Conservation (phyloP, 371 early-diverging fungal genomes). For the Coemansia sp. region DNA sequence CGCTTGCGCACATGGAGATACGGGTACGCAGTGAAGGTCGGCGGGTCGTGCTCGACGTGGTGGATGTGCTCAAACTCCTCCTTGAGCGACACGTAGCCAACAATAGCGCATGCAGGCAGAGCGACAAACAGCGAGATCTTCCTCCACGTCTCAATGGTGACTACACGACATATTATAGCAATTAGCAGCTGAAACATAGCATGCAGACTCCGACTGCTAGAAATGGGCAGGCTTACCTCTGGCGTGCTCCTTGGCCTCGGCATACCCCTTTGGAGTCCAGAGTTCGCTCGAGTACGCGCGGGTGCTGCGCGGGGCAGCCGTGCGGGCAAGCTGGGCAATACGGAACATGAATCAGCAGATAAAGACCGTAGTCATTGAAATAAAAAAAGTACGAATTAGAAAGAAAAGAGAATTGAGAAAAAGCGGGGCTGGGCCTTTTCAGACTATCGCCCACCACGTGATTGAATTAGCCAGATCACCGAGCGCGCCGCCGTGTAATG, state of each 20-base stretch:
- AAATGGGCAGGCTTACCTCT: conserved; percentile 30
- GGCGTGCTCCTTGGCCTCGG: conserved; percentile 51
- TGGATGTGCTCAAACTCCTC: conserved; percentile 56
- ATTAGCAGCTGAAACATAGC: conserved; percentile 3
- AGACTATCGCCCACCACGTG: conserved; percentile 1
- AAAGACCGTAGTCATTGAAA: not conserved
- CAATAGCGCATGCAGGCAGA: conserved; percentile 47
- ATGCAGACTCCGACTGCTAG: not conserved
- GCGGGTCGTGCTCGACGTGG: conserved; percentile 53
- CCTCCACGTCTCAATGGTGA: conserved; percentile 52
- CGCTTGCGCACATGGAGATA: conserved; percentile 50
- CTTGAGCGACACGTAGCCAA: conserved; percentile 54
- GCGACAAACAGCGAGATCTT: conserved; percentile 54
- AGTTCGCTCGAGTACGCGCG: conserved; percentile 46
- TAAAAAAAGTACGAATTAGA: not conserved
- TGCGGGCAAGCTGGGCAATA: conserved; percentile 42
- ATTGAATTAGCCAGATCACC: conserved; percentile 1
- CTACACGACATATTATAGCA: conserved; percentile 2
- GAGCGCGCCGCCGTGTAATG: not conserved
- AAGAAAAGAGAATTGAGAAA: conserved; percentile 5
- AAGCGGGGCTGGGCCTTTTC: not conserved
- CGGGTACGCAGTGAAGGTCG: conserved; percentile 42
- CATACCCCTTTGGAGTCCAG: conserved; percentile 33
- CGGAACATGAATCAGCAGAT: conserved; percentile 20
- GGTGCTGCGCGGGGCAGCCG: conserved; percentile 28